Conservation (phyloP, 2,329 filamentous ascomycete species). For the Cladosporium cucumerinum region DNA sequence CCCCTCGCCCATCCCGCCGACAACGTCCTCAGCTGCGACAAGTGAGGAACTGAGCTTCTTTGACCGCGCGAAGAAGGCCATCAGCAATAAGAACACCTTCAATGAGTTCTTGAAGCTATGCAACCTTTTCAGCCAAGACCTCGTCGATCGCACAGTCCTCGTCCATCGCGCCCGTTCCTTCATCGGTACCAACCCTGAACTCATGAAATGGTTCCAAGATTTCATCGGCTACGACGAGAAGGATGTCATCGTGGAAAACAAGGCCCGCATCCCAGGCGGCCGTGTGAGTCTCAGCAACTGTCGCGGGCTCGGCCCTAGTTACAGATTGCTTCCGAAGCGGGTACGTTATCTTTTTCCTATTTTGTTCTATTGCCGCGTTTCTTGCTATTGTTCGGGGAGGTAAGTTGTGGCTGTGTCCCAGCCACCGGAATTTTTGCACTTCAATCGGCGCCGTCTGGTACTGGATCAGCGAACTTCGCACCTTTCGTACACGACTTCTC, state of each 20-base stretch:
- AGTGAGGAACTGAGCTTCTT: constrained; percentile 91
- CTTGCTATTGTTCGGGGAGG: neutral
- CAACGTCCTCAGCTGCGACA: constrained; percentile 67
- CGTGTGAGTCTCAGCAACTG: constrained; percentile 94
- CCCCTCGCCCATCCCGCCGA: constrained; percentile 80
- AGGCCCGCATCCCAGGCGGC: constrained; percentile 69
- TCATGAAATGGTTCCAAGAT: constrained; percentile 83
- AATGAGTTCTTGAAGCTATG: constrained; percentile 96
- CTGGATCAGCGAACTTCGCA: neutral
- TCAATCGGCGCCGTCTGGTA: neutral
- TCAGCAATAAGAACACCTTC: constrained; percentile 87
- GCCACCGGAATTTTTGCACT: constrained; percentile 4
- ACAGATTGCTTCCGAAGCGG: constrained; percentile 83
- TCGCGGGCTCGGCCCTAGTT: constrained; percentile 91
- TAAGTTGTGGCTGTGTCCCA: neutral
- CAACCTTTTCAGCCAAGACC: constrained; percentile 88
- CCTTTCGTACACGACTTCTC: neutral
- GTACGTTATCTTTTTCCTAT: constrained; percentile 40
- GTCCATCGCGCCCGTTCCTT: constrained; percentile 80
- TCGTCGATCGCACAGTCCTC: constrained; percentile 81
- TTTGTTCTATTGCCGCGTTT: neutral
- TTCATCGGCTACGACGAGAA: constrained; percentile 76
- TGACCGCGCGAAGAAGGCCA: constrained; percentile 92
- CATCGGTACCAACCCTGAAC: constrained; percentile 80
- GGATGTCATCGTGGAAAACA: constrained; percentile 76